A percentile compares a stretch with the other conserved stretches of the same genome.
Evolutionary conservation across 2,329 filamentous ascomycete species (phyloP).

Genomic region (Arthrobotrys megalospora): DNA sequence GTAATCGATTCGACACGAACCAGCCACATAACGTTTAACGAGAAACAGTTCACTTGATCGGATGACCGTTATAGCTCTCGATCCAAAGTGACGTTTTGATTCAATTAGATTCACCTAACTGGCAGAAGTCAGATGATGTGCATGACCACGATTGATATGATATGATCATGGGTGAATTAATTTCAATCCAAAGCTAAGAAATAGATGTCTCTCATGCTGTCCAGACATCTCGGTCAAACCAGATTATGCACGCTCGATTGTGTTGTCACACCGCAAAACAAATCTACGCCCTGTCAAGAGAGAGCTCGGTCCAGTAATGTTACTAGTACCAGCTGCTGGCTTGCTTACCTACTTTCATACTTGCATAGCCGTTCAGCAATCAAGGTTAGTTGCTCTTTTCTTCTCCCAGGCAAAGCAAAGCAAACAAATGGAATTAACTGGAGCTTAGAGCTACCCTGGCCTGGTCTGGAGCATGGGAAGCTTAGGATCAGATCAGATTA

Average conservation of each 20-base stretch:
- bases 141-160: neutral
- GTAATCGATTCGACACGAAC: slow-evolving; percentile 3
- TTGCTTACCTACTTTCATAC: neutral
- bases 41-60: slow-evolving; percentile 13
- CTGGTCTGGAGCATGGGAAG: neutral
- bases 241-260: slow-evolving; percentile 15
- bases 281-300: slow-evolving; percentile 9
- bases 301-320: slow-evolving; percentile 19
- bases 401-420: neutral
- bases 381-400: neutral
- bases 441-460: slow-evolving; percentile 28
- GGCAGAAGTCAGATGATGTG: slow-evolving; percentile 23
- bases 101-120: neutral
- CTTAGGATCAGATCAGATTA: slow-evolving; percentile 34
- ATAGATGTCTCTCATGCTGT: slow-evolving; percentile 17
- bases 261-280: slow-evolving; percentile 28
- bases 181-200: no score
- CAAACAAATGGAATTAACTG: neutral
- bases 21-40: slow-evolving; percentile 4
- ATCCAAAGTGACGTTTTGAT: slow-evolving; percentile 10
- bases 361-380: slow-evolving; percentile 12
- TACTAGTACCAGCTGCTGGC: neutral
- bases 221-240: neutral
- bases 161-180: no score
- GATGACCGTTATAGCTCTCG: slow-evolving; percentile 18